A percentile compares a stretch with the other conserved stretches of the same genome.
Conservation (phyloP, 2,329 filamentous ascomycete genomes). For the Talaromyces atroroseus region DNA sequence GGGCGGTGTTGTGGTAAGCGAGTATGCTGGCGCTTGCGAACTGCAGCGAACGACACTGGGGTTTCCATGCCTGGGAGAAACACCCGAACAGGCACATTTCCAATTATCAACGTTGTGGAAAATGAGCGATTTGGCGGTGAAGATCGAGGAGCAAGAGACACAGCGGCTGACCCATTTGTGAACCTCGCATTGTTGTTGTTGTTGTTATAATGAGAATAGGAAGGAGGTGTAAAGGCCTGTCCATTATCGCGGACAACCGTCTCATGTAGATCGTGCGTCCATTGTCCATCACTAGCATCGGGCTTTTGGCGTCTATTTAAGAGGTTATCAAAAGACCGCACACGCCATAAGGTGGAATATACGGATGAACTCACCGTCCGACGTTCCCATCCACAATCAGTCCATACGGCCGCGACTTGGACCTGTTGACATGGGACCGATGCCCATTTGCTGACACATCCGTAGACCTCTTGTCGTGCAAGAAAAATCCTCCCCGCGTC, state of each 20-base stretch:
- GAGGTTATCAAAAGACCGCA: slow-evolving; percentile 36
- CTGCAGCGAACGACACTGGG: slow-evolving; percentile 65
- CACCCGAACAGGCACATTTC: slow-evolving; percentile 79
- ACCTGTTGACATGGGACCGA: slow-evolving; percentile 46
- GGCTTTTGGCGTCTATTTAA: slow-evolving; percentile 24
- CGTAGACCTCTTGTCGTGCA: slow-evolving; percentile 85
- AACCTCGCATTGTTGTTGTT: slow-evolving; percentile 21
- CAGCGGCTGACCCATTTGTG: slow-evolving; percentile 23
- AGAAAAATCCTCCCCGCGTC: slow-evolving; percentile 90
- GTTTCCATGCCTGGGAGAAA: slow-evolving; percentile 69
- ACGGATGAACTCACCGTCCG: slow-evolving; percentile 33
- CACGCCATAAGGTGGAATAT: not conserved
- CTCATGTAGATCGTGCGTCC: slow-evolving; percentile 95
- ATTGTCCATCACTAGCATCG: slow-evolving; percentile 63
- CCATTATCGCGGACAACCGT: slow-evolving; percentile 42
- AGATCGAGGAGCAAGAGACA: slow-evolving; percentile 48
- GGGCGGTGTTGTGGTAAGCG: slow-evolving; percentile 92
- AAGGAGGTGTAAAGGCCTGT: slow-evolving; percentile 24
- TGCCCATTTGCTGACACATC: slow-evolving; percentile 74
- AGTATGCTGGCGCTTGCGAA: slow-evolving; percentile 84
- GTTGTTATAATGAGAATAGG: slow-evolving; percentile 24
- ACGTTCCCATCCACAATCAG: slow-evolving; percentile 40
- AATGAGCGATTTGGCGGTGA: slow-evolving; percentile 68
- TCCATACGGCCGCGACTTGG: slow-evolving; percentile 54
- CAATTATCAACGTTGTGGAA: slow-evolving; percentile 76